Conservation (phyloP, 352 stramenopile species). For the Pythium rhizo-oryzae region DNA sequence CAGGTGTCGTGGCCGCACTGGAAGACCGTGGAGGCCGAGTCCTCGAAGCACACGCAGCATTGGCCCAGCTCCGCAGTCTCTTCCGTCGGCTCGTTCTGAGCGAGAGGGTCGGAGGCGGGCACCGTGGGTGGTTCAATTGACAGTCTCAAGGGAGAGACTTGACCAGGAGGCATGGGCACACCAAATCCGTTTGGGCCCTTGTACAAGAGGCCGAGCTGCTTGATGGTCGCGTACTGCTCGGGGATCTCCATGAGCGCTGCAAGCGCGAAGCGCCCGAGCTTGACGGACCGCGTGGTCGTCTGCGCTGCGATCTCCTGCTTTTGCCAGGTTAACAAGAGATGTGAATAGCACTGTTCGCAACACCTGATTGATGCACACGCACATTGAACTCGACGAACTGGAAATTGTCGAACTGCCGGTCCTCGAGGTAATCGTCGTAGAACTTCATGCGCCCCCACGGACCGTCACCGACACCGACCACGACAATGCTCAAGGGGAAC, state of each 20-base stretch:
- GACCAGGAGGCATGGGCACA: constrained; percentile 54
- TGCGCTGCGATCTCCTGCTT: constrained; percentile 58
- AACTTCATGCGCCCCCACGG: constrained; percentile 84
- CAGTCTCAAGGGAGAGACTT: constrained; percentile 45
- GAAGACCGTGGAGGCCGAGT: constrained; percentile 77
- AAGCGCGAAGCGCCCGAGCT: constrained; percentile 77
- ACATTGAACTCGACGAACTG: constrained; percentile 87
- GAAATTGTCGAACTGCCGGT: constrained; percentile 88
- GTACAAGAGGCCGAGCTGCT: constrained; percentile 62
- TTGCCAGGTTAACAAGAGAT: no score
- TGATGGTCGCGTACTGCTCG: constrained; percentile 80
- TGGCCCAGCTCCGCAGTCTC: neutral
- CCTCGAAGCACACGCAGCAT: constrained; percentile 81
- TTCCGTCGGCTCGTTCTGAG: neutral
- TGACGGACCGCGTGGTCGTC: constrained; percentile 34
- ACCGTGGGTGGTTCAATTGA: neutral
- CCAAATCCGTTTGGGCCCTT: constrained; percentile 45
- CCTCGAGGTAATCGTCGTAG: constrained; percentile 77
- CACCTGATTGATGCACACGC: no score
- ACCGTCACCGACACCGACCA: constrained; percentile 81
- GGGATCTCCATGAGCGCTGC: constrained; percentile 87
- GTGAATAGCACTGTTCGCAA: no score
- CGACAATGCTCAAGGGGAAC: constrained; percentile 80
- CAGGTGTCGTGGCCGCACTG: constrained; percentile 88
- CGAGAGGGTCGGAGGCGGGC: constrained; percentile 46